These are phyloP conservation scores for Neonothopanus nambi DNA, from an alignment of 1,284 basidiomycete genomes.

Conservation along the genomic window DNA sequence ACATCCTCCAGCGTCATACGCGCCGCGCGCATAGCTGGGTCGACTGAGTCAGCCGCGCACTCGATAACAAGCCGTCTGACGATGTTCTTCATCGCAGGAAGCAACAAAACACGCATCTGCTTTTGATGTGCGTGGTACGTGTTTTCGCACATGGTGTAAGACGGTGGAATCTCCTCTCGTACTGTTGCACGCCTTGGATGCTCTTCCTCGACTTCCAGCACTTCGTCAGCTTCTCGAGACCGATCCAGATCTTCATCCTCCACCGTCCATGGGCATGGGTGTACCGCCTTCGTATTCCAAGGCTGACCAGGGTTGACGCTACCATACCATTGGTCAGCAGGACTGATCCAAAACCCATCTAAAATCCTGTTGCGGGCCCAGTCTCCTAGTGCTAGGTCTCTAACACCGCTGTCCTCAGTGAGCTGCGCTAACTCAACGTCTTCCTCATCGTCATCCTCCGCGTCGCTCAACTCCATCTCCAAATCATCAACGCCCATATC, in stretches of 20 bases:
- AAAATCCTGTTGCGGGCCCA: slow-evolving; percentile 71
- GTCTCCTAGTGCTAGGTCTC: slow-evolving; percentile 67
- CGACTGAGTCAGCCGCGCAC: background rate
- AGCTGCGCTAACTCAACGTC: slow-evolving; percentile 58
- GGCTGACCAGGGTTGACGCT: slow-evolving; percentile 21
- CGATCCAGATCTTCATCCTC: slow-evolving; percentile 20
- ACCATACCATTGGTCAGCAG: slow-evolving; percentile 65
- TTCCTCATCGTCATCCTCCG: slow-evolving; percentile 61
- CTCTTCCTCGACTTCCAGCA: slow-evolving; percentile 31
- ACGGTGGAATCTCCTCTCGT: slow-evolving; percentile 50
- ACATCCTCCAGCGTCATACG: slow-evolving; percentile 65
- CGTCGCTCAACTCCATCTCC: slow-evolving; percentile 40
- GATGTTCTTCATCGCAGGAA: slow-evolving; percentile 64
- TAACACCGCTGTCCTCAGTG: slow-evolving; percentile 61
- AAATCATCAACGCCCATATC: slow-evolving; percentile 35
- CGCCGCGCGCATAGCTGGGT: slow-evolving; percentile 45
- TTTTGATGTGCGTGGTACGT: slow-evolving; percentile 56
- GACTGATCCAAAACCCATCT: slow-evolving; percentile 72
- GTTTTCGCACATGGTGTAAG: slow-evolving; percentile 56
- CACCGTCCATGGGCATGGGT: slow-evolving; percentile 64
- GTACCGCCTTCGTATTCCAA: slow-evolving; percentile 26
- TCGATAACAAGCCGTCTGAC: slow-evolving; percentile 38
- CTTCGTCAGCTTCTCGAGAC: background rate
- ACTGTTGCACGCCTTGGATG: slow-evolving; percentile 53
- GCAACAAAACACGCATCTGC: slow-evolving; percentile 56